A percentile compares a stretch with the other conserved stretches of the same genome.
Conservation (phyloP, 108 stramenopile genomes). For the Mayamaea pseudoterrestris region DNA sequence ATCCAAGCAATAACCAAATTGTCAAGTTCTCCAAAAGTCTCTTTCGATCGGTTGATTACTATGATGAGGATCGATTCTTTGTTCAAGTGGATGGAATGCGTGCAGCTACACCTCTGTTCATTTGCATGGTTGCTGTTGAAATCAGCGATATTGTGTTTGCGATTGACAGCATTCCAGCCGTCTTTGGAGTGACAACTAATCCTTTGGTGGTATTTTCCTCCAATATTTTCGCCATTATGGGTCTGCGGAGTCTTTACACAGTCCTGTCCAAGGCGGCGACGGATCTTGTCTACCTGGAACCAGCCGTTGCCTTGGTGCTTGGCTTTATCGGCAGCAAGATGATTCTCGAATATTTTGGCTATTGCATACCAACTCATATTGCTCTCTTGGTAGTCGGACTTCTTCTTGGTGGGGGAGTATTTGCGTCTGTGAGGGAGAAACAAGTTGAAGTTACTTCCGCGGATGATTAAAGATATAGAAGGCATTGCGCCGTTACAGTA, state of each 20-base stretch:
- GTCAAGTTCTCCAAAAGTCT: constrained; percentile 51
- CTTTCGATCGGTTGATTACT: constrained; percentile 53
- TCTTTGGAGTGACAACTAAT: constrained; percentile 92
- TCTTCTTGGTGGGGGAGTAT: constrained; percentile 58
- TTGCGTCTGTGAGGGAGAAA: constrained; percentile 33
- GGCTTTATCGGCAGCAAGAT: constrained; percentile 90
- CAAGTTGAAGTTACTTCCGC: no score
- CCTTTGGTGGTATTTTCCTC: constrained; percentile 89
- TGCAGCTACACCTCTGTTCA: constrained; percentile 84
- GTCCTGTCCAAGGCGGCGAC: constrained; percentile 84
- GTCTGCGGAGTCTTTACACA: constrained; percentile 86
- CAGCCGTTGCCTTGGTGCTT: constrained; percentile 83
- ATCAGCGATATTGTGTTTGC: constrained; percentile 94
- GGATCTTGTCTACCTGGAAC: constrained; percentile 87
- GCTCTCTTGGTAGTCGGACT: constrained; percentile 60
- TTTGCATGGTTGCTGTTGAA: constrained; percentile 91
- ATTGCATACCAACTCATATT: constrained; percentile 45
- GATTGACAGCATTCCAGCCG: constrained; percentile 92
- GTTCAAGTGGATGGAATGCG: constrained; percentile 61
- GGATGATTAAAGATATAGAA: no score
- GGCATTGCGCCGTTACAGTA: no score
- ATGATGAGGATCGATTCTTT: constrained; percentile 86
- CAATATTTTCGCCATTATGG: constrained; percentile 96
- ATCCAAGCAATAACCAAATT: constrained; percentile 63
- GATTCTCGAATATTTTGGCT: constrained; percentile 80